Conservation (phyloP, 2,329 filamentous ascomycete species). For the Neofusicoccum laricinum region DNA sequence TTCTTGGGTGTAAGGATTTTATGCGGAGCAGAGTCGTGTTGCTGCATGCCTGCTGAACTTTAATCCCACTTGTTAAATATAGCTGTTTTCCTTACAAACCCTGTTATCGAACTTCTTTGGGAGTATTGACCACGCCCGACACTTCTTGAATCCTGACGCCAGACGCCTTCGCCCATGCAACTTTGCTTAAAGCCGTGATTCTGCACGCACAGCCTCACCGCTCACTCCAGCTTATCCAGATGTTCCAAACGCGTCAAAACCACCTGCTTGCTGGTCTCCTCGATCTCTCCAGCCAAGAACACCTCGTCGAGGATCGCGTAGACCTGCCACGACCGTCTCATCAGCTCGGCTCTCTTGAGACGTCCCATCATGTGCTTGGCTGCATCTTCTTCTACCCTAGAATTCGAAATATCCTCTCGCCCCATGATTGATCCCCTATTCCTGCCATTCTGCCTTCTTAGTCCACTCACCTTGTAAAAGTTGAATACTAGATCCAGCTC, state of each 20-base stretch:
- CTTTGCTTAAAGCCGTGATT: neutral
- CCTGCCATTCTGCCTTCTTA: neutral
- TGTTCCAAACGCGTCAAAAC: conserved; percentile 92
- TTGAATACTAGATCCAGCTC: conserved; percentile 86
- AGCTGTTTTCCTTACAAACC: neutral
- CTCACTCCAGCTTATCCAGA: conserved; percentile 86
- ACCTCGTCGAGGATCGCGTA: conserved; percentile 99
- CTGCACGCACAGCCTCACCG: neutral
- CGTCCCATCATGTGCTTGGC: neutral
- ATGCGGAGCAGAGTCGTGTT: neutral
- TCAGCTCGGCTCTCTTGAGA: conserved; percentile 18
- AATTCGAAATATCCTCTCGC: neutral
- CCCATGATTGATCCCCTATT: neutral
- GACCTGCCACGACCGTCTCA: conserved; percentile 52
- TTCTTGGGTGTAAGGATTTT: neutral
- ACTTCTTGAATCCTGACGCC: neutral
- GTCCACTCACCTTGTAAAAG: conserved; percentile 60
- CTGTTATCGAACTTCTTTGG: neutral
- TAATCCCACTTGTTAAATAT: neutral
- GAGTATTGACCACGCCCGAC: neutral
- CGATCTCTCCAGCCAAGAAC: conserved; percentile 94
- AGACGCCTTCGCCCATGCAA: conserved; percentile 3
- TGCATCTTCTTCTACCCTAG: neutral
- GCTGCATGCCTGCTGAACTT: neutral
- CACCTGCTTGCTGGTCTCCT: conserved; percentile 98